Evolutionary conservation across 257 asterid genomes (phyloP).

Genomic region (Cordia subcordata): DNA sequence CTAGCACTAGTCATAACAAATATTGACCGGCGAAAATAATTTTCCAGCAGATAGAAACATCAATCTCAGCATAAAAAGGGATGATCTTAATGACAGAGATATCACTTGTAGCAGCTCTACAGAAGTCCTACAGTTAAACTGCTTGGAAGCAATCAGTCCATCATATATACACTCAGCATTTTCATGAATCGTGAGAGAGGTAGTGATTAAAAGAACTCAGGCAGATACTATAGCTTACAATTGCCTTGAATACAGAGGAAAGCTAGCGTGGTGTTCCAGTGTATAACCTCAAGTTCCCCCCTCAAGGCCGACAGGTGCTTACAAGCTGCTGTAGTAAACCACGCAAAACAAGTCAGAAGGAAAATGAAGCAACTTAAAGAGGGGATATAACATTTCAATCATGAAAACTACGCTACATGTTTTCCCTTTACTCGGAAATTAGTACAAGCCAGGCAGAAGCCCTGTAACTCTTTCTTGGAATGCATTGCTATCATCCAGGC

Average conservation of each 20-base stretch:
- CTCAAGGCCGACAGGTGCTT: constrained; percentile 31
- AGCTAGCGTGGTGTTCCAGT: constrained; percentile 8
- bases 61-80: too few species aligned
- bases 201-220: constrained; percentile 10
- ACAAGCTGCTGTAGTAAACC: constrained; percentile 30
- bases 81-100: neutral
- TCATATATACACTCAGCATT: constrained; percentile 56
- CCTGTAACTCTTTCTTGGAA: constrained; percentile 17
- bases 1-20: too few species aligned
- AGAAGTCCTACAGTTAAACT: constrained; percentile 32
- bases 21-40: too few species aligned
- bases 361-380: constrained; percentile 9
- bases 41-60: too few species aligned
- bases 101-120: constrained; percentile 23
- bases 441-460: constrained; percentile 19
- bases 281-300: constrained; percentile 25
- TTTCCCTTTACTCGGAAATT: constrained; percentile 27
- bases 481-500: constrained; percentile 25
- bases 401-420: constrained; percentile 21
- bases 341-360: constrained; percentile 32
- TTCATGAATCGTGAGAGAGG: constrained; percentile 15
- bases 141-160: constrained; percentile 33
- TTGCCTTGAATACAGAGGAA: constrained; percentile 18
- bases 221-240: constrained; percentile 23
- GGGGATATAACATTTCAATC: constrained; percentile 27